Conservation (phyloP, 495 filamentous ascomycete species). For the Mytilinidion resinicola region DNA sequence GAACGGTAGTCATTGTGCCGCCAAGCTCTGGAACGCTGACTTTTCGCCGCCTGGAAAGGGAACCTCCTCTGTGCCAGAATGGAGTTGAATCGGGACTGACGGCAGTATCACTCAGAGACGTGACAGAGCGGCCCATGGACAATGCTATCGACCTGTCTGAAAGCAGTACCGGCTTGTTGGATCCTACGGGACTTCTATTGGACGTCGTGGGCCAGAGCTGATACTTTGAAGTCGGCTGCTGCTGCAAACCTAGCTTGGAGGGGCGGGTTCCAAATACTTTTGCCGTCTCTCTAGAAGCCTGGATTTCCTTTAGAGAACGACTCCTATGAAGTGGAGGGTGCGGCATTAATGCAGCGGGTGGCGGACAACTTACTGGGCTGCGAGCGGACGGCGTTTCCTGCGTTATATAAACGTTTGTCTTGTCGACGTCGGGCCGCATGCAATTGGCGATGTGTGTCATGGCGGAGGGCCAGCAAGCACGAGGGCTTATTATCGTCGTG, state of each 20-base stretch:
- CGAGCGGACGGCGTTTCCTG: slow-evolving; percentile 21
- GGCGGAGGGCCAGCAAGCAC: slow-evolving; percentile 18
- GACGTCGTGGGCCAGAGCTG: slow-evolving; percentile 25
- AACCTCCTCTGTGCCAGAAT: slow-evolving; percentile 27
- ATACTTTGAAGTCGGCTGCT: slow-evolving; percentile 21
- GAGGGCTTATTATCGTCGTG: slow-evolving; percentile 19
- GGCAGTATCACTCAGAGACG: slow-evolving; percentile 32
- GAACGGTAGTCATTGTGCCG: slow-evolving; percentile 61
- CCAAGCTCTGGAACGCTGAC: slow-evolving; percentile 58
- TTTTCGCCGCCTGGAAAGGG: slow-evolving; percentile 48
- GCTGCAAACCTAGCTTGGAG: slow-evolving; percentile 17
- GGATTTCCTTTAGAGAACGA: slow-evolving; percentile 23
- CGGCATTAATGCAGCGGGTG: slow-evolving; percentile 17
- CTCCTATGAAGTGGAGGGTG: slow-evolving; percentile 20
- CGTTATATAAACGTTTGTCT: slow-evolving; percentile 26
- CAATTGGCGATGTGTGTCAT: slow-evolving; percentile 36
- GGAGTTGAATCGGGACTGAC: slow-evolving; percentile 13
- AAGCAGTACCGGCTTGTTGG: slow-evolving; percentile 1
- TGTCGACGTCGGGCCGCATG: slow-evolving; percentile 26
- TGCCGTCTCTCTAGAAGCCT: slow-evolving; percentile 15
- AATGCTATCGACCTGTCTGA: slow-evolving; percentile 29
- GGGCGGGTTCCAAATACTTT: slow-evolving; percentile 12
- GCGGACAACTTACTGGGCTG: slow-evolving; percentile 15
- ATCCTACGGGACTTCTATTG: slow-evolving; percentile 18
- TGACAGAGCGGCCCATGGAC: slow-evolving; percentile 30